Evolutionary conservation across 192 early-diverging fungal species (phyloP).

Genomic region (Radiomyces spectabilis): DNA sequence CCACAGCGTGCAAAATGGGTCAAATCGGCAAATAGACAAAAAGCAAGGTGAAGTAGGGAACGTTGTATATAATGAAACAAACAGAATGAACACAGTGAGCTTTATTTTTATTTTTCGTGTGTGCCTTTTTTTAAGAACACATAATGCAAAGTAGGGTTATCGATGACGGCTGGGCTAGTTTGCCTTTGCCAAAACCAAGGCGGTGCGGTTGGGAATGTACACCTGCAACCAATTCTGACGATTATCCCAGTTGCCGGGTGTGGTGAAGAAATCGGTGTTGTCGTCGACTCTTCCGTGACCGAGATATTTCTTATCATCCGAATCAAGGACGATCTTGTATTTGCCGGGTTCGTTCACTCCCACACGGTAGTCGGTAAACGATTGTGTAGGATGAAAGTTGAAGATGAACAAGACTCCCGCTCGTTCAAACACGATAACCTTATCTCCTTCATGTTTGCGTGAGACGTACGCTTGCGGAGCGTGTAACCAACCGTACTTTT

Average conservation of each 20-base stretch:
- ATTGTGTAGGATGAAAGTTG: slow-evolving; percentile 87
- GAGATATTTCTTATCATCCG: slow-evolving; percentile 69
- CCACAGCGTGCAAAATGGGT: too few relatives aligned
- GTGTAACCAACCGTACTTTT: slow-evolving; percentile 59
- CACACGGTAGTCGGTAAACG: slow-evolving; percentile 83
- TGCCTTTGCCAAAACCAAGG: slow-evolving; percentile 44
- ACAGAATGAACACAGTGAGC: too few relatives aligned
- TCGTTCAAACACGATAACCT: slow-evolving; percentile 89
- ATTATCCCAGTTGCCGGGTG: slow-evolving; percentile 63
- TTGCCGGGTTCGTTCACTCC: slow-evolving; percentile 63
- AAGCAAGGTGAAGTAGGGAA: too few relatives aligned
- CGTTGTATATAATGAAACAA: too few relatives aligned
- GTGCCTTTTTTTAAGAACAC: too few relatives aligned
- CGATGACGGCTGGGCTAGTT: too few relatives aligned
- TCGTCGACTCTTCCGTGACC: slow-evolving; percentile 75
- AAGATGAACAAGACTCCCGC: slow-evolving; percentile 86
- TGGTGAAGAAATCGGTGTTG: slow-evolving; percentile 57
- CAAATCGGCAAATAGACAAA: too few relatives aligned
- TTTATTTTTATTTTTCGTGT: too few relatives aligned
- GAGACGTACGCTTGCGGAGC: slow-evolving; percentile 71
- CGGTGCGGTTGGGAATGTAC: slow-evolving; percentile 72
- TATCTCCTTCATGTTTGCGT: slow-evolving; percentile 88
- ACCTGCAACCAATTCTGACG: slow-evolving; percentile 74
- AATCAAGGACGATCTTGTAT: slow-evolving; percentile 70
- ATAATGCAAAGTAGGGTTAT: too few relatives aligned